These are phyloP conservation scores for Dictyostelium firmibasis DNA, from an alignment of 78 protist species.

Conservation along the genomic window DNA sequence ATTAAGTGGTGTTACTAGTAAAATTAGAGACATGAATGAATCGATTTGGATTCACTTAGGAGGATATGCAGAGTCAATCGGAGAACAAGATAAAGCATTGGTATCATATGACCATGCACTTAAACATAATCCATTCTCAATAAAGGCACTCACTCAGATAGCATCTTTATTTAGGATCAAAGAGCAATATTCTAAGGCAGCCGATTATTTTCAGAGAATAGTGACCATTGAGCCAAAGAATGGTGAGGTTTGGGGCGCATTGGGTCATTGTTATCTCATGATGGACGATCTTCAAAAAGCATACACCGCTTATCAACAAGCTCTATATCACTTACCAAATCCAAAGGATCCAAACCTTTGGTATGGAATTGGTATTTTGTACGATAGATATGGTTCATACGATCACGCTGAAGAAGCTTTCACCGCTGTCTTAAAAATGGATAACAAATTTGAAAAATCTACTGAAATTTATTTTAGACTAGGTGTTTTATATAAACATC, in stretches of 20 bases:
- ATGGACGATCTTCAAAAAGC: constrained; percentile 92
- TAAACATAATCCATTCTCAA: constrained; percentile 85
- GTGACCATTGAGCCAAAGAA: constrained; percentile 66
- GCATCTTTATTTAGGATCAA: constrained; percentile 75
- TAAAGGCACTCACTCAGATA: constrained; percentile 85
- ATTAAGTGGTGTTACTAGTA: neutral
- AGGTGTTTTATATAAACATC: constrained; percentile 91
- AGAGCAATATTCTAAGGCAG: constrained; percentile 83
- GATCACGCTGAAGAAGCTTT: constrained; percentile 95
- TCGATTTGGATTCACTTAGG: constrained; percentile 53
- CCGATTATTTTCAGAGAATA: constrained; percentile 75
- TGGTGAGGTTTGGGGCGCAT: constrained; percentile 90
- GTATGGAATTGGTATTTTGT: constrained; percentile 93
- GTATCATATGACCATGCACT: constrained; percentile 79
- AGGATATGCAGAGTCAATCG: constrained; percentile 65
- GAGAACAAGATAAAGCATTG: constrained; percentile 85
- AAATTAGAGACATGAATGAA: constrained; percentile 25
- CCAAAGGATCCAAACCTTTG: constrained; percentile 92
- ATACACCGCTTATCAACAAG: constrained; percentile 91
- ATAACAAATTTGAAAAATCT: constrained; percentile 85
- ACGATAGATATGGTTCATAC: constrained; percentile 90
- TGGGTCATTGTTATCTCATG: constrained; percentile 89
- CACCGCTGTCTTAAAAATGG: constrained; percentile 90
- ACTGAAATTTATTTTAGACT: constrained; percentile 89
- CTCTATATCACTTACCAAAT: constrained; percentile 87